Percentiles rank a stretch among this genome's conserved stretches.
Conservation (phyloP, 164 flowering plant genomes). For the Kingdonia uniflora region DNA sequence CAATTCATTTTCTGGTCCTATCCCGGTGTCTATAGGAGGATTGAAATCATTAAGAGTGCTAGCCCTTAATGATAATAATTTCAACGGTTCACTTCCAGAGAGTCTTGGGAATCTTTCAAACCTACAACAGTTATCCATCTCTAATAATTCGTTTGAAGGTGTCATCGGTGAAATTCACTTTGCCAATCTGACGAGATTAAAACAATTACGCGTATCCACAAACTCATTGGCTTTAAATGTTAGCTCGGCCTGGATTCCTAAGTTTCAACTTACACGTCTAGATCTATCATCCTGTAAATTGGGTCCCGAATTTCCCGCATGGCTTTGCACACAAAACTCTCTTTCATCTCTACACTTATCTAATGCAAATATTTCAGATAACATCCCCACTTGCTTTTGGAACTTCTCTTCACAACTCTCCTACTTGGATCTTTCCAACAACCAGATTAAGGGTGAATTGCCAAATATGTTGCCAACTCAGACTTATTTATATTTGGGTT, state of each 20-base stretch:
- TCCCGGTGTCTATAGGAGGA: not conserved
- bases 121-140: not conserved
- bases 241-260: slow-evolving; percentile 1
- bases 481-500: not conserved
- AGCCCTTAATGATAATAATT: not conserved
- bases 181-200: not conserved
- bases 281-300: not conserved
- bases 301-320: not conserved
- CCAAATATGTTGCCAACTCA: not conserved
- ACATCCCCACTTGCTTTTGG: not conserved
- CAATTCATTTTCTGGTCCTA: not conserved
- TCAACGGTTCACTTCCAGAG: not conserved
- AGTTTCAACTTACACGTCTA: not conserved
- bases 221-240: not conserved
- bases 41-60: not conserved
- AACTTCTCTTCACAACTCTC: not conserved
- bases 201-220: not conserved
- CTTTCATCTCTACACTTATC: not conserved
- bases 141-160: no score
- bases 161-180: not conserved
- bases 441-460: not conserved
- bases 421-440: not conserved
- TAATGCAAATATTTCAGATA: not conserved
- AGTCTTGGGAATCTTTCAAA: not conserved
- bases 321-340: not conserved